phyloP scores from a whole-genome alignment of 2,329 filamentous ascomycete genomes.

The Endoconidiophora laricicola region DNA sequence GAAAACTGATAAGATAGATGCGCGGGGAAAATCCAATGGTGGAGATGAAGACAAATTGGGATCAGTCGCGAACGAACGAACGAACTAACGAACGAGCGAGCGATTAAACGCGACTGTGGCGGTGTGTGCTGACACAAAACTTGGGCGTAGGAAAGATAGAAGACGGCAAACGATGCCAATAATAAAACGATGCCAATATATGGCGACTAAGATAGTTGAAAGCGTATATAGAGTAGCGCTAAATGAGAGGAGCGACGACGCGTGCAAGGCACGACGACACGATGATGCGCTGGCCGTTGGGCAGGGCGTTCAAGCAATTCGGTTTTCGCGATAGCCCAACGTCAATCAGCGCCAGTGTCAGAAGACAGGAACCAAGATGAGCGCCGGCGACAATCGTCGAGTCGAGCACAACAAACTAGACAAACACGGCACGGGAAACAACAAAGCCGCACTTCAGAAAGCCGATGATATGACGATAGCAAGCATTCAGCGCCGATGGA shows the following conservation, averaged over 20 bases:
- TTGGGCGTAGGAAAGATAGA: neutral
- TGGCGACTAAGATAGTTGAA: neutral
- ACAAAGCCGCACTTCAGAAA: neutral
- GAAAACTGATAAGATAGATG: too few relatives aligned
- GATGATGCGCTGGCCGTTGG: neutral
- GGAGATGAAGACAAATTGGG: too few relatives aligned
- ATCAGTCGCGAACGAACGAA: too few relatives aligned
- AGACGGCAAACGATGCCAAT: neutral
- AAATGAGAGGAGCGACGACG: neutral
- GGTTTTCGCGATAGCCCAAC: neutral
- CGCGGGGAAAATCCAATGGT: too few relatives aligned
- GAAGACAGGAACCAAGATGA: neutral
- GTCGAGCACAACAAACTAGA: neutral
- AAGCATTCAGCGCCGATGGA: conserved; percentile 6
- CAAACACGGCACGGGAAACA: neutral
- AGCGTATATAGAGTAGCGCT: neutral
- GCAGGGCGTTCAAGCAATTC: neutral
- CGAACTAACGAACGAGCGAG: too few relatives aligned
- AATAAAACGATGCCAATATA: neutral
- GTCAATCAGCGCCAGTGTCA: neutral
- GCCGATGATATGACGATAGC: conserved; percentile 6
- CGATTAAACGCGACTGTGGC: conserved; percentile 3
- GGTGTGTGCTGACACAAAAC: conserved; percentile 1
- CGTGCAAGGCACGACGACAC: conserved; percentile 3
- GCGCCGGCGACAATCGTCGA: neutral